Evolutionary conservation across 805 yeast species (phyloP).

Genomic region (Ogataea degrootiae): DNA sequence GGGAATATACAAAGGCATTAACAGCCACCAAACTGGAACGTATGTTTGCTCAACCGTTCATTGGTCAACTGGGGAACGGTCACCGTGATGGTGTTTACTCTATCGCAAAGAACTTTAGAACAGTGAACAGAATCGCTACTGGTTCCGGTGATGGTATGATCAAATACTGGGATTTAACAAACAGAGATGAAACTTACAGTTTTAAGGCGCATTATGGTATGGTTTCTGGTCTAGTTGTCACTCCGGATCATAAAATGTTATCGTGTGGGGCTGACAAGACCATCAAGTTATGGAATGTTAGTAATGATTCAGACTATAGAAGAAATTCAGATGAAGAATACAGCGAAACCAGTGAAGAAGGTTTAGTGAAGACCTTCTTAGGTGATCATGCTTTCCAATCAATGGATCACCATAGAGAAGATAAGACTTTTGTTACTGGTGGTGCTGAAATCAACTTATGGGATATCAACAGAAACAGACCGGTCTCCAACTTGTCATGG

Average conservation of each 20-base stretch:
- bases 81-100: constrained; percentile 92
- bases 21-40: constrained; percentile 94
- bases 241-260: constrained; percentile 53
- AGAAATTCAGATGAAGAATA: constrained; percentile 22
- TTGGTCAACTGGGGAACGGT: constrained; percentile 92
- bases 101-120: constrained; percentile 71
- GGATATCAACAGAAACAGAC: constrained; percentile 79
- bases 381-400: constrained; percentile 84
- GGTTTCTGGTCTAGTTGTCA: constrained; percentile 78
- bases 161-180: constrained; percentile 88
- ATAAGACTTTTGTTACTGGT: constrained; percentile 80
- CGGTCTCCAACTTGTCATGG: constrained; percentile 81
- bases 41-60: constrained; percentile 96
- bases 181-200: constrained; percentile 68
- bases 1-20: constrained; percentile 92
- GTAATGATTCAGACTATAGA: constrained; percentile 33
- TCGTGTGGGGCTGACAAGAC: constrained; percentile 92
- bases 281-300: constrained; percentile 82
- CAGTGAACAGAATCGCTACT: constrained; percentile 73
- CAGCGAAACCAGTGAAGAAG: constrained; percentile 34
- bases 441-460: constrained; percentile 89
- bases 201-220: constrained; percentile 88
- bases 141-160: constrained; percentile 95
- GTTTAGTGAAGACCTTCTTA: constrained; percentile 70
- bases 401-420: constrained; percentile 78